Evolutionary conservation across 1,139 yeast species (phyloP), one percentile per base, ranked within the genome.

Genomic region (Pichia sp.): DNA sequence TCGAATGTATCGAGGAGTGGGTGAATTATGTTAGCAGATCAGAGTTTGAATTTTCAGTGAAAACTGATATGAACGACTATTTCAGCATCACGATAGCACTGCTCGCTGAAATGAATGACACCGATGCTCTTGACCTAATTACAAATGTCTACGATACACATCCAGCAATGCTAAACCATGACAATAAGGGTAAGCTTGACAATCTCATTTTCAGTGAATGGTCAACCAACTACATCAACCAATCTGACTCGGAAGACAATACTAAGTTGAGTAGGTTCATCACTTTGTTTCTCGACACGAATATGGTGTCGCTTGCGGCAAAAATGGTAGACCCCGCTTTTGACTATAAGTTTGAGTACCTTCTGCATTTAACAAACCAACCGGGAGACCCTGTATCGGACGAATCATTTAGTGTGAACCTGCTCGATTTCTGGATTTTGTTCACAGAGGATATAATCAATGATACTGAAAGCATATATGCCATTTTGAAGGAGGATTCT

Each of bases 351-450:
- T 54, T 80, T 13, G 63, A 67, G 12, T 62, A 72, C n/a, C 56
- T 84, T 11, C 45, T 81, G 19, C 65, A 64, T 27, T 57, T 87
- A 34, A 74, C 94, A 0, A 67, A 69, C 36, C 68, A 72, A 33
- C 78, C 80, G 1, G 77, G 81, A 1, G 49, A 60, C 5, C 83
- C 94, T 0, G 66, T 80, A 1, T 59, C 66, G 0, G 88, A 85
- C 20, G 96, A 88, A 53, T 60, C 60, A 13, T 62, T 83, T 11
- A 80, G 94, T 13, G 74, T 69, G 30, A 79, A 77, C 38, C 65
- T 86, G 47, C 64, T 84, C 5, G 77, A 77, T 36, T 85, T 87
- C 52, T 91, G 97, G 97, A 72, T 74, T 37, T 80, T 77, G 39
- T 65, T 82, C 36, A 75, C 80, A 9, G 93, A 83, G 43, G 67